Evolutionary conservation across 352 stramenopile genomes (phyloP).

Genomic region (Phytophthora rubi): DNA sequence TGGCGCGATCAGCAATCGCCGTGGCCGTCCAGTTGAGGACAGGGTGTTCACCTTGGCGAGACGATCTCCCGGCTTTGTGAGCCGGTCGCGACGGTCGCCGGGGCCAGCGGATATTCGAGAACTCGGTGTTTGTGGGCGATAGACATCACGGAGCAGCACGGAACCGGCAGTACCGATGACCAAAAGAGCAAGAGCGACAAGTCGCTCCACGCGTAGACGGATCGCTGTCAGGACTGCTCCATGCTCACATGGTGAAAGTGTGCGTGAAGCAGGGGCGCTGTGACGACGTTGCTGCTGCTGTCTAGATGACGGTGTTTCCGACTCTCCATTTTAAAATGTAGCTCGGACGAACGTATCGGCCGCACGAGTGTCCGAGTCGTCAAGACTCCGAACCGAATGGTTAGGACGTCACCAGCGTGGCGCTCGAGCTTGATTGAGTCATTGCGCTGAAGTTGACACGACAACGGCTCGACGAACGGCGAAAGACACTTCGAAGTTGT

Average conservation of each 20-base stretch:
- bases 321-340: constrained; percentile 9
- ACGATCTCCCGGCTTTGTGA: constrained; percentile 20
- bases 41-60: constrained; percentile 20
- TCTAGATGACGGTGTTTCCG: constrained; percentile 2
- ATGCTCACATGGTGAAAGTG: constrained; percentile 25
- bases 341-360: too few relatives aligned
- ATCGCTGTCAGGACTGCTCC: constrained; percentile 8
- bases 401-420: neutral
- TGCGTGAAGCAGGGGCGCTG: constrained; percentile 15
- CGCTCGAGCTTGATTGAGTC: neutral
- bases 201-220: constrained; percentile 13
- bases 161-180: constrained; percentile 11
- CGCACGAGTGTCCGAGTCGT: neutral
- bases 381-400: constrained; percentile 4
- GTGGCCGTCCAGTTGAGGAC: constrained; percentile 25
- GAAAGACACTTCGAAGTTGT: constrained; percentile 18
- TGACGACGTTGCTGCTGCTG: constrained; percentile 21
- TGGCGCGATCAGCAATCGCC: constrained; percentile 29
- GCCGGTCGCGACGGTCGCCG: constrained; percentile 15
- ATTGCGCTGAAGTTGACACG: neutral
- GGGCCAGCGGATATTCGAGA: constrained; percentile 30
- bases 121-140: constrained; percentile 22
- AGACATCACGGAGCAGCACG: neutral
- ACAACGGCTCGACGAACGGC: constrained; percentile 22
- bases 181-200: constrained; percentile 19